A percentile compares a stretch with the other conserved stretches of the same genome.
phyloP scores from a whole-genome alignment of 2,329 filamentous ascomycete genomes.

The Grosmannia serpens region DNA sequence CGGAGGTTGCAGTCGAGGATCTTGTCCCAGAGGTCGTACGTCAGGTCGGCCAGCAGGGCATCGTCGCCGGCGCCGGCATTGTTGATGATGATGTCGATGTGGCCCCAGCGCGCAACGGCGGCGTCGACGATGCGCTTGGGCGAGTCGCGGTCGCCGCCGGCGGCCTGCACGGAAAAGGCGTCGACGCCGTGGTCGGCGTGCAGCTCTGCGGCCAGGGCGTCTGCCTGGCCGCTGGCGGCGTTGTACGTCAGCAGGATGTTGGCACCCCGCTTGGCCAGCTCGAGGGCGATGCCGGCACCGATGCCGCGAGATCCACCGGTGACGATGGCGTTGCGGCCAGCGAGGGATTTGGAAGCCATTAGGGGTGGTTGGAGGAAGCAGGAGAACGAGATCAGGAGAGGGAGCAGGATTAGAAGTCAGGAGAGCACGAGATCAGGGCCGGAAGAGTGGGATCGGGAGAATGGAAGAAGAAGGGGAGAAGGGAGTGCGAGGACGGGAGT shows the following conservation, averaged over 20 bases:
- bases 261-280: slow-evolving; percentile 53
- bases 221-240: neutral
- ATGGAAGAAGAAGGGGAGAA: too few relatives aligned
- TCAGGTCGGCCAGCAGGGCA: slow-evolving; percentile 26
- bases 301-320: slow-evolving; percentile 39
- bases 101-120: neutral
- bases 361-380: too few relatives aligned
- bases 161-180: neutral
- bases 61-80: slow-evolving; percentile 22
- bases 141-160: neutral
- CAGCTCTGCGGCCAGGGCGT: slow-evolving; percentile 4
- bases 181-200: neutral
- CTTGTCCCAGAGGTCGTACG: slow-evolving; percentile 35
- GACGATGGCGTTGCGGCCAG: slow-evolving; percentile 18
- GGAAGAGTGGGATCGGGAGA: too few relatives aligned
- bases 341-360: neutral
- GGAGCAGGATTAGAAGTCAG: too few relatives aligned
- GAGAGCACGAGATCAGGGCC: too few relatives aligned
- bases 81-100: slow-evolving; percentile 6
- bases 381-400: too few relatives aligned
- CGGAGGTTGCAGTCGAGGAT: slow-evolving; percentile 48
- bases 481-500: too few relatives aligned
- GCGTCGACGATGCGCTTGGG: neutral
- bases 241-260: slow-evolving; percentile 25
- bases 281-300: slow-evolving; percentile 53